These are phyloP conservation scores for Cladosporium sp. DNA, from an alignment of 2,329 filamentous ascomycete species.

Conservation along the genomic window DNA sequence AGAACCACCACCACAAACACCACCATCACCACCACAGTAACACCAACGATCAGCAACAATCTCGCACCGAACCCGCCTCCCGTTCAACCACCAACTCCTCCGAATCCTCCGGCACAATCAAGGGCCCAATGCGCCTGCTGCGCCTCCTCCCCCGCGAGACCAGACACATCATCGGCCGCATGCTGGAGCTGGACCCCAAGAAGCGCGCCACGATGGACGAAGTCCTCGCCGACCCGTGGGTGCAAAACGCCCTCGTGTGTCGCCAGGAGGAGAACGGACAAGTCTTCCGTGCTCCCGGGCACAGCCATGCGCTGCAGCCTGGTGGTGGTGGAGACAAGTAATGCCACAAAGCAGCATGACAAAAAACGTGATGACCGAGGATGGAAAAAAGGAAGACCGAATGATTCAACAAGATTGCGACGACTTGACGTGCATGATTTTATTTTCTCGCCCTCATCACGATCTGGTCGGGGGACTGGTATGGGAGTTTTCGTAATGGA, in stretches of 20 bases:
- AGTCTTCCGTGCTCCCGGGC: constrained; percentile 68
- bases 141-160: constrained; percentile 85
- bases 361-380: too few species aligned
- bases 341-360: background rate
- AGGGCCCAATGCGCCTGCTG: constrained; percentile 86
- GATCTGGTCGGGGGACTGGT: too few species aligned
- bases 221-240: constrained; percentile 84
- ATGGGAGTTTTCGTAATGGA: too few species aligned
- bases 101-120: constrained; percentile 56
- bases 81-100: constrained; percentile 18
- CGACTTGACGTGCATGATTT: too few species aligned
- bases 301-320: constrained; percentile 68
- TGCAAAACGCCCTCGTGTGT: constrained; percentile 80
- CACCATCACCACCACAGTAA: constrained; percentile 30
- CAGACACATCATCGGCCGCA: constrained; percentile 81
- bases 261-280: constrained; percentile 70
- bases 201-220: constrained; percentile 81
- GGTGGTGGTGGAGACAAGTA: constrained; percentile 27
- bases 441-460: too few species aligned
- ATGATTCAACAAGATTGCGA: too few species aligned
- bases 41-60: constrained; percentile 41
- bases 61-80: constrained; percentile 22
- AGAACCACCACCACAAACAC: constrained; percentile 25
- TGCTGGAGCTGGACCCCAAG: constrained; percentile 85
- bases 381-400: too few species aligned